Conservation (phyloP, 805 yeast genomes). For the Pichia thaimueangensis region DNA sequence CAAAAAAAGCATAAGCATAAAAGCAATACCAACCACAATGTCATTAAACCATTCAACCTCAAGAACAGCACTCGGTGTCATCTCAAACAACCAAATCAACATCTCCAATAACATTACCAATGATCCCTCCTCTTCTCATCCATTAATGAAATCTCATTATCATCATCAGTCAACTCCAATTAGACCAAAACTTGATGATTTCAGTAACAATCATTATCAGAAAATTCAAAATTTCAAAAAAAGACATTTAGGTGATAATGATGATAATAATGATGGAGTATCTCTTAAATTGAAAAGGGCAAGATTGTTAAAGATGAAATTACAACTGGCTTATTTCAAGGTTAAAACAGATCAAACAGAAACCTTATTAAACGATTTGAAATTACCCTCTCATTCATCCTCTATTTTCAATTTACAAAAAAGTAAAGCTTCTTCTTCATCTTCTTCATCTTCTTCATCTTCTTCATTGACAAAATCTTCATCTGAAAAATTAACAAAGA, state of each 20-base stretch:
- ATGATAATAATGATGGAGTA: background rate
- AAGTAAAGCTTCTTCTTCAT: background rate
- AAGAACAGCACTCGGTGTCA: background rate
- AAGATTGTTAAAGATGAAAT: constrained; percentile 38
- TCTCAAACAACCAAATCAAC: background rate
- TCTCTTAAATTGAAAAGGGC: constrained; percentile 31
- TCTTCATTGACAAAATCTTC: too few species aligned
- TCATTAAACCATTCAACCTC: background rate
- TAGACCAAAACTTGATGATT: background rate
- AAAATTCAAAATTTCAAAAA: too few species aligned
- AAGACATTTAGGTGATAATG: background rate
- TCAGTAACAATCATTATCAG: too few species aligned
- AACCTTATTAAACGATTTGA: constrained; percentile 28
- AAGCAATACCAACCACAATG: background rate
- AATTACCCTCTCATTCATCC: constrained; percentile 15
- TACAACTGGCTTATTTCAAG: constrained; percentile 48
- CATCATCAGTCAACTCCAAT: too few species aligned
- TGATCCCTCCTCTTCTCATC: too few species aligned
- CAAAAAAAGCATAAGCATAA: too few species aligned
- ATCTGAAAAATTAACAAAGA: too few species aligned
- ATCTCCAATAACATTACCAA: background rate
- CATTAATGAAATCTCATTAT: too few species aligned
- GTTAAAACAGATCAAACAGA: constrained; percentile 41
- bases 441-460: background rate
- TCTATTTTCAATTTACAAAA: background rate